Base-by-base conservation (phyloP, 805 yeast genomes). In the Tanozyma kutaoensis region DNA sequence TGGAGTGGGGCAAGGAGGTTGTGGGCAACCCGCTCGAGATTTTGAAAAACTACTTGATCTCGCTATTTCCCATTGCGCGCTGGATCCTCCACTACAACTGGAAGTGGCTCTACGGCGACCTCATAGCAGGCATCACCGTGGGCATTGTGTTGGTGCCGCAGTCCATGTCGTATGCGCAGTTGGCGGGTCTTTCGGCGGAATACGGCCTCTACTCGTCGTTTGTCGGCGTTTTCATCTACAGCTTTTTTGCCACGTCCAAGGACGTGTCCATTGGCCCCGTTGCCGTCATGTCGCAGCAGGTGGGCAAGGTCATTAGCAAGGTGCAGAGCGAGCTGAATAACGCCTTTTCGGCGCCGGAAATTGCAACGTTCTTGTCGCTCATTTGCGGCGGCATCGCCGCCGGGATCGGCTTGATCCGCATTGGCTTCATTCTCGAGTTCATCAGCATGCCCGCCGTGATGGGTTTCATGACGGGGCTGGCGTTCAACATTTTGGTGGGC, bases 201-300 rank as follows among this genome's bases (percentile, higher is more conserved):
- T 86, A 75, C 42, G 96, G 96, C 26, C 66, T 86, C 25, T 86
- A 86, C 53, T 81, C 95, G 10, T 80, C 93, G 0, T 86, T 86
- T 44, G 76, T 86, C 25, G 96, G 96, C 46, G 93, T 85, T 9
- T 67, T 84, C 44, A 70, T 79, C 28, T 86, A 86, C 51, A 77
- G 93, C 26, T 68, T 86, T 42, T 86, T 86, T 54, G 96, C 96
- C 10, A 86, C 96, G 10, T 79, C 93, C 14, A 86, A 86, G 52
- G 96, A 86, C 62, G 94, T 86, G 21, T 78, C 93, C 34, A 85
- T 86, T 42, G 96, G 96, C 15, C 96, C 96, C 8, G 96, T 86
- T 20, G 96, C 96, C 9, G 96, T 86, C 31, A 85, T 86, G 94
- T 79, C 93, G 11, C 50, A 72, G 37, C 86, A 84, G 48, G 84